Evolutionary conservation across 495 filamentous ascomycete species (phyloP).

Genomic region (Aspergillus cavernicola): DNA sequence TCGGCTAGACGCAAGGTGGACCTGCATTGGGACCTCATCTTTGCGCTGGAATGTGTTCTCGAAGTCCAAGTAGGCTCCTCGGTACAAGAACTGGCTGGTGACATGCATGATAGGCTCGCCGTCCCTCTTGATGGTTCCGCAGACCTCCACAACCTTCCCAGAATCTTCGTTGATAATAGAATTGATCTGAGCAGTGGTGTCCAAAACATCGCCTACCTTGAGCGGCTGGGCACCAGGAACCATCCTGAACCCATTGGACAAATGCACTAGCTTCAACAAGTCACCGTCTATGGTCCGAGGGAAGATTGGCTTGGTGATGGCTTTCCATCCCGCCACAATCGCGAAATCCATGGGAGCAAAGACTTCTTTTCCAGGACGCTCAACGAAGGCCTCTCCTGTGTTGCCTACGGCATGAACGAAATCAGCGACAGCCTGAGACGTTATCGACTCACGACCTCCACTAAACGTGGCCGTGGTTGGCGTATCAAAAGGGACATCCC

Average conservation of each 20-base stretch:
- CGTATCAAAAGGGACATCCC: constrained; percentile 76
- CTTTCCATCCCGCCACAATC: constrained; percentile 98
- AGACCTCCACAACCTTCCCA: constrained; percentile 99
- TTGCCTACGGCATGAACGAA: constrained; percentile 98
- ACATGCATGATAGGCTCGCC: constrained; percentile 95
- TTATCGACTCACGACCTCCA: constrained; percentile 81
- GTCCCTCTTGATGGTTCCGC: constrained; percentile 87
- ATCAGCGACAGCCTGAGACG: constrained; percentile 88
- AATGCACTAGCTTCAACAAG: constrained; percentile 87
- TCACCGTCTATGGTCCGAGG: constrained; percentile 92
- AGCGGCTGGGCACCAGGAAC: constrained; percentile 90
- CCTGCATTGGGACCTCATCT: constrained; percentile 90
- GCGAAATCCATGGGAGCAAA: constrained; percentile 99
- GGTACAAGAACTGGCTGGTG: constrained; percentile 95
- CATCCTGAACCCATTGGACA: constrained; percentile 98
- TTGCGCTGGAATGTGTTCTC: constrained; percentile 99
- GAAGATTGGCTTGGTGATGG: constrained; percentile 98
- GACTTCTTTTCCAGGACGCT: constrained; percentile 90
- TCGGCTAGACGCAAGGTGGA: constrained; percentile 78
- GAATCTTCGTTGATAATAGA: constrained; percentile 97
- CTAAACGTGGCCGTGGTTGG: constrained; percentile 82
- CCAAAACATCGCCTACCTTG: constrained; percentile 88
- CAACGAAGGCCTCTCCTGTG: constrained; percentile 97
- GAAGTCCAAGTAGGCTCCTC: constrained; percentile 86
- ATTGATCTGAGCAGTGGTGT: constrained; percentile 93